Conservation (phyloP, 768 basidiomycete species). For the Tylopilus rubrobrunneus region DNA sequence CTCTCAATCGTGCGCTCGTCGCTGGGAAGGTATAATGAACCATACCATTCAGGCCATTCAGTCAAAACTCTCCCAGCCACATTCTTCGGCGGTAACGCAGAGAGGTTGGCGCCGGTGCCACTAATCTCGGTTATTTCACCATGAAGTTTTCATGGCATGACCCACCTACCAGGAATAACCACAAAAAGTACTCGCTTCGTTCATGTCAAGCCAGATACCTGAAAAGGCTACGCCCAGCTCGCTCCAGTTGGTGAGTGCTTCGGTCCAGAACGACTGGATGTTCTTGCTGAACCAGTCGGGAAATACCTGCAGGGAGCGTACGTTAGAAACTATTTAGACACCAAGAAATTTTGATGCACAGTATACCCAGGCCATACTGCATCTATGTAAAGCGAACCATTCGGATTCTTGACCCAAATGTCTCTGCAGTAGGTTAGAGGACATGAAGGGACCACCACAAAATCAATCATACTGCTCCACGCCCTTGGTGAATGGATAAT, state of each 20-base stretch:
- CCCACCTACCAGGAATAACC: slow-evolving; percentile 47
- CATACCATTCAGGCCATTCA: slow-evolving; percentile 58
- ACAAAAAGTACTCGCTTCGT: slow-evolving; percentile 61
- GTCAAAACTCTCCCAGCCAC: slow-evolving; percentile 4
- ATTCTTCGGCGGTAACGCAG: slow-evolving; percentile 34
- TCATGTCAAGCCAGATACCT: slow-evolving; percentile 70
- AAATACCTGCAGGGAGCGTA: slow-evolving; percentile 37
- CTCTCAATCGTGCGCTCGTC: too few relatives aligned
- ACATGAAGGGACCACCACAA: not conserved
- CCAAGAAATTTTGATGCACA: slow-evolving; percentile 30
- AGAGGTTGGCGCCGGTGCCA: slow-evolving; percentile 53
- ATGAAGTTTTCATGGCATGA: not conserved
- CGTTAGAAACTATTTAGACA: not conserved
- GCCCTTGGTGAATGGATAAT: slow-evolving; percentile 62
- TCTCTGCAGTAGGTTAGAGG: slow-evolving; percentile 35
- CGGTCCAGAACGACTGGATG: slow-evolving; percentile 53
- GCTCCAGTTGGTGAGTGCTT: slow-evolving; percentile 54
- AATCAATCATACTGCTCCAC: slow-evolving; percentile 43
- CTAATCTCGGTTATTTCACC: not conserved
- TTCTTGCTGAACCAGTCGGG: slow-evolving; percentile 59
- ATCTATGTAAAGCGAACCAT: slow-evolving; percentile 66
- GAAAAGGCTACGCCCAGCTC: slow-evolving; percentile 46
- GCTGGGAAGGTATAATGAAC: not conserved
- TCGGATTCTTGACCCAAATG: slow-evolving; percentile 69
- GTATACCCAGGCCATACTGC: slow-evolving; percentile 77